phyloP scores from a whole-genome alignment of 495 filamentous ascomycete species.

The Podospora conica region DNA sequence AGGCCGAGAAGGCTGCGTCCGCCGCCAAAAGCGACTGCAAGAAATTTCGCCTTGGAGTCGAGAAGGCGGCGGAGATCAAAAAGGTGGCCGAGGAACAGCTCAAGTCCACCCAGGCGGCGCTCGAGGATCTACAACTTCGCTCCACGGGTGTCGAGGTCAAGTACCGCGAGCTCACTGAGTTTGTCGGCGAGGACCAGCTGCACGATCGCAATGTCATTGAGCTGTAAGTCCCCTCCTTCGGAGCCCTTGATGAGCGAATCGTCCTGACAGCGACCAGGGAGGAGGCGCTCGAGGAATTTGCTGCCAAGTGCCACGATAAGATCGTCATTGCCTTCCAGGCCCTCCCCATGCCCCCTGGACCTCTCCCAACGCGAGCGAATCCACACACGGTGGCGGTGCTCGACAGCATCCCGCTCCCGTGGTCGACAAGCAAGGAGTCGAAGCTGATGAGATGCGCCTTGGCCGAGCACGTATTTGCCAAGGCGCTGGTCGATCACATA shows the following conservation, averaged over 20 bases:
- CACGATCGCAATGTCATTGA: background rate
- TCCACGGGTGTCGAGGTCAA: background rate
- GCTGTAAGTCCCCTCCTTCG: background rate
- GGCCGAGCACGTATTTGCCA: background rate
- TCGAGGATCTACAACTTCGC: background rate
- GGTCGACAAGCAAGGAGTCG: background rate
- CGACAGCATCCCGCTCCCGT: background rate
- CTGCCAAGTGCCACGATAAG: background rate
- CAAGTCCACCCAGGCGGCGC: background rate
- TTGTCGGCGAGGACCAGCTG: background rate
- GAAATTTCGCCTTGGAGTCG: background rate
- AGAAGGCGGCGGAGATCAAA: background rate
- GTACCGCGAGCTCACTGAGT: background rate
- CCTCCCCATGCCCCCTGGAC: background rate
- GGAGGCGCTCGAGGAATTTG: background rate
- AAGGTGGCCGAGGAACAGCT: background rate
- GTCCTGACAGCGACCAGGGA: background rate
- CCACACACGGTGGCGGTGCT: too few relatives aligned
- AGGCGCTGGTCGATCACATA: background rate
- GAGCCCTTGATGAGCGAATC: background rate
- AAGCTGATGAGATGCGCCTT: slow-evolving; percentile 6
- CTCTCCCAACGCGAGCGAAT: background rate
- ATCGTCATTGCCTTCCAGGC: background rate
- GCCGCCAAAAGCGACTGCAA: background rate
- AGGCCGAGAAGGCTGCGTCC: background rate